Percentiles rank a stretch among this genome's conserved stretches.
These are phyloP conservation scores for Emmonsia crescens DNA, from an alignment of 2,329 filamentous ascomycete genomes.

Conservation along the genomic window DNA sequence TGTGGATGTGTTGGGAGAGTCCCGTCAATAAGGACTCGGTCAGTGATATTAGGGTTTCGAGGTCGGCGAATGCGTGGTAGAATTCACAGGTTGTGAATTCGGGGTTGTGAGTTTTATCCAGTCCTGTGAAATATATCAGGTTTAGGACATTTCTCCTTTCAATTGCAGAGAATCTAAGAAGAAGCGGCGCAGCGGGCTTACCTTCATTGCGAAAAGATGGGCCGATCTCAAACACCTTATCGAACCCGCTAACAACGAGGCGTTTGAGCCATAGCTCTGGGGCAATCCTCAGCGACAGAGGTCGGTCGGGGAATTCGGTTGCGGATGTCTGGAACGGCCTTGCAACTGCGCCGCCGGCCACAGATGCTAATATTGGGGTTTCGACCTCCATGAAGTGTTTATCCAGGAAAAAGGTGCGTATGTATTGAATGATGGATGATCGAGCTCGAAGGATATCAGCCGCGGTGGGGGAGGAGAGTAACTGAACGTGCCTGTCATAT, in stretches of 20 bases:
- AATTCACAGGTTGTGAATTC: slow-evolving; percentile 98
- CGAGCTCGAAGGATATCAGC: slow-evolving; percentile 63
- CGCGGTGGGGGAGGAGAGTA: slow-evolving; percentile 61
- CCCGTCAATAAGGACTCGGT: slow-evolving; percentile 62
- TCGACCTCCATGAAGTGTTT: slow-evolving; percentile 74
- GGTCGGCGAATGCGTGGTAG: slow-evolving; percentile 73
- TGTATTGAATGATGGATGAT: slow-evolving; percentile 59
- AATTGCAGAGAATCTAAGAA: neutral
- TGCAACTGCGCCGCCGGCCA: slow-evolving; percentile 78
- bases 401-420: slow-evolving; percentile 63
- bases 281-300: slow-evolving; percentile 73
- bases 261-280: slow-evolving; percentile 94
- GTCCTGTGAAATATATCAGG: slow-evolving; percentile 25
- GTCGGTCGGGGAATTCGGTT: slow-evolving; percentile 61
- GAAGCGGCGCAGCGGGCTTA: slow-evolving; percentile 13
- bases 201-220: slow-evolving; percentile 90
- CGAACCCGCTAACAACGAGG: slow-evolving; percentile 76
- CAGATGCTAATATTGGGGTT: slow-evolving; percentile 74
- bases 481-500: slow-evolving; percentile 72
- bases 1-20: slow-evolving; percentile 44
- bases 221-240: slow-evolving; percentile 86
- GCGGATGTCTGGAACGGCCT: slow-evolving; percentile 74
- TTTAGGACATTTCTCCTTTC: neutral
- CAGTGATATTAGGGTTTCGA: slow-evolving; percentile 61
- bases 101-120: slow-evolving; percentile 87